phyloP scores from a whole-genome alignment of 129 eudicot genomes.

The Solidago caesia region DNA sequence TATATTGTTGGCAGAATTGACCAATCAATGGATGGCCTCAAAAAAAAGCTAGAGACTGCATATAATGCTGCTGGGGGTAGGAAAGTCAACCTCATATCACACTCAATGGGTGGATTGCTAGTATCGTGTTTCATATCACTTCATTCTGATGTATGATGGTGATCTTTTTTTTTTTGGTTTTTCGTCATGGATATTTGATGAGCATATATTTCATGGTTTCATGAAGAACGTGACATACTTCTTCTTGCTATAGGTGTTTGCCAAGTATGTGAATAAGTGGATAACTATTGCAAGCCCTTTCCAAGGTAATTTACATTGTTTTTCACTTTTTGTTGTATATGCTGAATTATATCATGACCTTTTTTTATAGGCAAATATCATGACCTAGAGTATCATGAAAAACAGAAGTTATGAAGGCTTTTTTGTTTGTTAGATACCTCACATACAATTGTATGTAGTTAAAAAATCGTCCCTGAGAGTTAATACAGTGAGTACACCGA shows the following conservation, averaged over 20 bases:
- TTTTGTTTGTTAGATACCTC: neutral
- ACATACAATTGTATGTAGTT: neutral
- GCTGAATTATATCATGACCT: neutral
- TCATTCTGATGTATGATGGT: slow-evolving; percentile 59
- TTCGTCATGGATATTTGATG: neutral
- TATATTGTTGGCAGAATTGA: slow-evolving; percentile 63
- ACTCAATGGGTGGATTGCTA: slow-evolving; percentile 89
- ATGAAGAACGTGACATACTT: slow-evolving; percentile 19
- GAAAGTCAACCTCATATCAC: slow-evolving; percentile 81
- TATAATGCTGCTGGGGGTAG: slow-evolving; percentile 86
- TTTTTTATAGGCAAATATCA: neutral
- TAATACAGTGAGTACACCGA: neutral
- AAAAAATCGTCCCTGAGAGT: neutral
- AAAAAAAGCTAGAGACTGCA: slow-evolving; percentile 65
- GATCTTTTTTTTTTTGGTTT: neutral
- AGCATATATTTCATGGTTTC: slow-evolving; percentile 11
- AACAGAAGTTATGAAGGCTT: neutral
- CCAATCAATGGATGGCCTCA: slow-evolving; percentile 65
- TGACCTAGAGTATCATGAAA: neutral
- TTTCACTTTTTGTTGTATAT: neutral
- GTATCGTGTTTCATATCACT: slow-evolving; percentile 77
- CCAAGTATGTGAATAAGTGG: slow-evolving; percentile 89
- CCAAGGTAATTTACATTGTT: slow-evolving; percentile 59
- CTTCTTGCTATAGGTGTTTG: slow-evolving; percentile 52
- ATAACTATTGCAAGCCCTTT: slow-evolving; percentile 89